phyloP scores from a whole-genome alignment of 164 flowering plant genomes.

The Stephania cephalantha region DNA sequence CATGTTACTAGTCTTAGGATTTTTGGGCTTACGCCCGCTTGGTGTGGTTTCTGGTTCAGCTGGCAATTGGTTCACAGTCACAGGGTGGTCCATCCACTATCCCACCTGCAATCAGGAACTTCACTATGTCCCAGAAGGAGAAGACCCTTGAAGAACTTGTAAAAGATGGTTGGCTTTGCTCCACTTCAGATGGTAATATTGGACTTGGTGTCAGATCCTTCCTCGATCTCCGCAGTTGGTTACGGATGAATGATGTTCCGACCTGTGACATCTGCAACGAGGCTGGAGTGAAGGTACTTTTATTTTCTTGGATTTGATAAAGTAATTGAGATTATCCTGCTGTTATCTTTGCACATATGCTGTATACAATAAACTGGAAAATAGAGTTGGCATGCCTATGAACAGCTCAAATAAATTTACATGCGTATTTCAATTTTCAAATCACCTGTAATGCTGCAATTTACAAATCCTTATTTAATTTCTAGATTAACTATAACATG shows the following conservation, averaged over 20 bases:
- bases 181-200: conserved; percentile 48
- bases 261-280: conserved; percentile 90
- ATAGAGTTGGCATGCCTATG: background rate
- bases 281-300: conserved; percentile 78
- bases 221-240: conserved; percentile 91
- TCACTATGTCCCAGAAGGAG: conserved; percentile 78
- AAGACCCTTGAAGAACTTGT: conserved; percentile 70
- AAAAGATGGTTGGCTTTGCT: conserved; percentile 71
- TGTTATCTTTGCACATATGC: background rate
- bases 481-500: background rate
- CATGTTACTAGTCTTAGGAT: background rate
- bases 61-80: conserved; percentile 39
- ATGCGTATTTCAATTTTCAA: background rate
- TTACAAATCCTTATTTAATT: background rate
- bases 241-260: conserved; percentile 59
- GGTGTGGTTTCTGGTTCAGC: conserved; percentile 29
- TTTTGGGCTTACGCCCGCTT: background rate
- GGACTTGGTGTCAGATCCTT: conserved; percentile 88
- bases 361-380: background rate
- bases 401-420: background rate
- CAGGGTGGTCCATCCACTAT: conserved; percentile 31
- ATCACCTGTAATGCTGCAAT: background rate
- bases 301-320: background rate
- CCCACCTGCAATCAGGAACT: conserved; percentile 68
- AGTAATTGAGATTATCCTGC: background rate